Percentiles rank a stretch among this genome's conserved stretches.
Conservation (phyloP, 305 asterid genomes). For the Fraxinus dipetala region DNA sequence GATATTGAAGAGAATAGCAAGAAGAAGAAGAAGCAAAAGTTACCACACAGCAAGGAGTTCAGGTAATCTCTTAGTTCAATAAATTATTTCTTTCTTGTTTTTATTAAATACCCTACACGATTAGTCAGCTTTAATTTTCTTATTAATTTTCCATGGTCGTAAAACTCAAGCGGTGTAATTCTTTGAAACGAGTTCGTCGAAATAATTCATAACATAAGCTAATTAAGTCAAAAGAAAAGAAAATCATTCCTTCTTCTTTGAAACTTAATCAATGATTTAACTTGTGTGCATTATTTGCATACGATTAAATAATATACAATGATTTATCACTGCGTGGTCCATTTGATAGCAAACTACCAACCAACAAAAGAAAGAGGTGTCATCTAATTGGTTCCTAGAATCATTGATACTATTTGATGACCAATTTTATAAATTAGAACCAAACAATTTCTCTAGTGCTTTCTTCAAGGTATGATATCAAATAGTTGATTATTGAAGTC, state of each 20-base stretch:
- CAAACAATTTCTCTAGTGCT: too few relatives aligned
- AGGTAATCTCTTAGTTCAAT: constrained; percentile 34
- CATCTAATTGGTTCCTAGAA: constrained; percentile 13
- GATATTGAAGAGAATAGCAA: constrained; percentile 28
- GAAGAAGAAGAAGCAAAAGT: constrained; percentile 47
- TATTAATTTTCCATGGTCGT: too few relatives aligned
- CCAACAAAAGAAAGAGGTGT: background rate
- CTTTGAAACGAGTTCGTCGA: too few relatives aligned
- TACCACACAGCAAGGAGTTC: constrained; percentile 80
- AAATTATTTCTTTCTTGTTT: too few relatives aligned
- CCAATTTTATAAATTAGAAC: background rate
- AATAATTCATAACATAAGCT: background rate
- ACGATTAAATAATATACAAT: background rate
- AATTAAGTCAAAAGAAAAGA: background rate
- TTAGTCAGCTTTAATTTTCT: too few relatives aligned
- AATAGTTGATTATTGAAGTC: too few relatives aligned
- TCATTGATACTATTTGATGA: background rate
- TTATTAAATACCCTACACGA: background rate
- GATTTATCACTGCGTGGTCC: constrained; percentile 14
- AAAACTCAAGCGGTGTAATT: too few relatives aligned
- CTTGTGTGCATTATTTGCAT: constrained; percentile 30
- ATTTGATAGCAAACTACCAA: background rate
- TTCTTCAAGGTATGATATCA: too few relatives aligned
- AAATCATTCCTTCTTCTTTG: background rate
- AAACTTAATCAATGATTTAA: background rate